Base-by-base conservation (phyloP, 2,329 filamentous ascomycete species). In the Leptographium procerum region DNA sequence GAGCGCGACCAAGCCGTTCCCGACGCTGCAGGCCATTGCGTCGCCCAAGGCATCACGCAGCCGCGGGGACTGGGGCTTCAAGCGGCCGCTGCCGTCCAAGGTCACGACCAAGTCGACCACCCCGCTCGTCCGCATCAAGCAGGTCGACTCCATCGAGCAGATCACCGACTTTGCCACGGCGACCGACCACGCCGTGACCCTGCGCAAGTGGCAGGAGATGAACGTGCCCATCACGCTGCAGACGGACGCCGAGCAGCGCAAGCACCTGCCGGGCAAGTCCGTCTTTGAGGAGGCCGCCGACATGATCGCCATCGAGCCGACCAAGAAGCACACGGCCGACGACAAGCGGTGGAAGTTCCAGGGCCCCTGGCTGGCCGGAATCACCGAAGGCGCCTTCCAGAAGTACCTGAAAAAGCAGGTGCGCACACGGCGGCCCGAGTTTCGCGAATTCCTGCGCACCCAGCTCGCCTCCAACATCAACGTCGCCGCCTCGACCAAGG, bases 61-160 rank as follows among this genome's bases (percentile, higher is more conserved):
- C 47, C 83, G 83, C 67, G 92, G 92, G 40, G 92, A 97, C 68
- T 97, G 92, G 91, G 92, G 92, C 16, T 76, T 96, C 66, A 97
- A 97, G 75, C 80, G 92, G 58, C 79, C 90, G 1, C 77, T 97
- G 7, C 92, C 92, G 1, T 73, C 86, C 10, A 86, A 86, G 69
- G 85, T 87, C 3, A 91, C 89, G 6, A 82, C 84, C 24, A 82
- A 83, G 57, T 84, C 84, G 8, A 83, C 85, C 8, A 85, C 84
- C n/a, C 88, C 91, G 11, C 77, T 88, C 55, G 81, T 96, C 57
- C 83, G 89, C 63, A 74, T 97, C 64, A 85, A 84, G 66, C 81
- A 87, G 61, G 80, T 95, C 63, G 92, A 97, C 75, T 88, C 89
- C 2, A 81, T 85, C 65, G 91, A 96, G 72, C 87, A 91, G 69